phyloP scores from a whole-genome alignment of 2,329 filamentous ascomycete genomes.

The Calonectria pauciramosa region DNA sequence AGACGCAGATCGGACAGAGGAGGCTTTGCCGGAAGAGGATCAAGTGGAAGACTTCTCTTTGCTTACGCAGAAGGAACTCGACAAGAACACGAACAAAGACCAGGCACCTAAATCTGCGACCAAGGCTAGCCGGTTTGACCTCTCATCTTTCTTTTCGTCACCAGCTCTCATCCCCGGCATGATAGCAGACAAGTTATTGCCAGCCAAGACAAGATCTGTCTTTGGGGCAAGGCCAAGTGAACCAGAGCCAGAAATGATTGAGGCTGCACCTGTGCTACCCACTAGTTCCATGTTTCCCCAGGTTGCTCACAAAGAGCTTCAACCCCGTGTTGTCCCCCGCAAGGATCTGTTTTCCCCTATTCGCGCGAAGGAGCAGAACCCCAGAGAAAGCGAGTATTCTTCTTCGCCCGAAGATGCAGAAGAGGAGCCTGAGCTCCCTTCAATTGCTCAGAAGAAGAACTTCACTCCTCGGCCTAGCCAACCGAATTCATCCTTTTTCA shows the following conservation, averaged over 20 bases:
- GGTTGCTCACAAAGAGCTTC: constrained; percentile 49
- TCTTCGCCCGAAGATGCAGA: constrained; percentile 37
- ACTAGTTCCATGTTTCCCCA: constrained; percentile 59
- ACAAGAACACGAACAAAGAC: constrained; percentile 20
- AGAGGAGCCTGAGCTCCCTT: constrained; percentile 49
- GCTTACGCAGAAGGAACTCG: constrained; percentile 50
- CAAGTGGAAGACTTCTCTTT: constrained; percentile 61
- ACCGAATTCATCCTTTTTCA: constrained; percentile 55
- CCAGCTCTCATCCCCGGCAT: constrained; percentile 58
- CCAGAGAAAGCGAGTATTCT: constrained; percentile 20
- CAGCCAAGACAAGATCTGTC: constrained; percentile 38
- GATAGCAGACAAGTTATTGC: constrained; percentile 49
- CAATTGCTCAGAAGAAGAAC: constrained; percentile 62
- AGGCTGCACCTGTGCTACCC: constrained; percentile 42
- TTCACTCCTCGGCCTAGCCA: constrained; percentile 61
- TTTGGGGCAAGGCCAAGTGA: constrained; percentile 32
- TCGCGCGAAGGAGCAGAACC: constrained; percentile 16
- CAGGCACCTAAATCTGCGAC: constrained; percentile 40
- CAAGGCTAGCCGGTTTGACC: constrained; percentile 57
- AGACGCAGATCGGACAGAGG: constrained; percentile 29
- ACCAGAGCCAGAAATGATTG: constrained; percentile 38
- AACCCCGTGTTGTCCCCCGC: constrained; percentile 48
- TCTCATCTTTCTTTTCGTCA: constrained; percentile 71
- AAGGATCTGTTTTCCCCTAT: constrained; percentile 55
- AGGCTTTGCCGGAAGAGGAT: constrained; percentile 31